Evolutionary conservation across 768 basidiomycete species (phyloP).

Genomic region (Hericium rajendrae): DNA sequence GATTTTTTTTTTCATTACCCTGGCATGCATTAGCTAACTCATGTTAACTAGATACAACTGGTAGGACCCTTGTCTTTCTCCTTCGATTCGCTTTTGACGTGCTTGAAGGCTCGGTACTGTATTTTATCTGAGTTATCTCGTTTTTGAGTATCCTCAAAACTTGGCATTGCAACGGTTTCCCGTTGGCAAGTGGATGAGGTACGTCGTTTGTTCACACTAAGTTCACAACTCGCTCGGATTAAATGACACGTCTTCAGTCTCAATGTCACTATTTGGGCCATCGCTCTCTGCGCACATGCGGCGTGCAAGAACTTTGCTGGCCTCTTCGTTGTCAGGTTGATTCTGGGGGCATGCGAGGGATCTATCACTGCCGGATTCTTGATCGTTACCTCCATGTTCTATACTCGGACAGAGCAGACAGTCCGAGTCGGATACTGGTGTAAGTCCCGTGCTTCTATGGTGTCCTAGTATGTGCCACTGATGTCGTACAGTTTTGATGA

Average conservation of each 20-base stretch:
- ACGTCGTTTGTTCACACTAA: background rate
- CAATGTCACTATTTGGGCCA: conserved; percentile 59
- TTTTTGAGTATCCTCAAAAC: conserved; percentile 70
- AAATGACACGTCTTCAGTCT: conserved; percentile 26
- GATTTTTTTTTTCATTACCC: background rate
- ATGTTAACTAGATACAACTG: conserved; percentile 48
- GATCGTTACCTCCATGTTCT: conserved; percentile 74
- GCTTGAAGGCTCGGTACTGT: conserved; percentile 58
- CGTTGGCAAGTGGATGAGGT: conserved; percentile 79
- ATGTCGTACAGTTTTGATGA: conserved; percentile 51
- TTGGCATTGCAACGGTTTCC: conserved; percentile 63
- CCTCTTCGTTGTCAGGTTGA: conserved; percentile 50
- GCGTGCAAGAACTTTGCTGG: conserved; percentile 64
- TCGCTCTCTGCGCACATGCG: conserved; percentile 51
- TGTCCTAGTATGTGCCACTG: background rate
- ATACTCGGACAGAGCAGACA: conserved; percentile 63
- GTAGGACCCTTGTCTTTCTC: conserved; percentile 21
- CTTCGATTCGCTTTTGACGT: too few species aligned
- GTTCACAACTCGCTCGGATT: too few species aligned
- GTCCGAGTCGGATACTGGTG: conserved; percentile 69
- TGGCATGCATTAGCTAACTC: background rate
- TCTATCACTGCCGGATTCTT: conserved; percentile 66
- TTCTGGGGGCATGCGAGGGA: conserved; percentile 68
- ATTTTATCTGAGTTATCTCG: conserved; percentile 62
- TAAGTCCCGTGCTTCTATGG: conserved; percentile 26